These are phyloP conservation scores for Cordyceps cicadae DNA, from an alignment of 2,329 filamentous ascomycete genomes.

Conservation along the genomic window DNA sequence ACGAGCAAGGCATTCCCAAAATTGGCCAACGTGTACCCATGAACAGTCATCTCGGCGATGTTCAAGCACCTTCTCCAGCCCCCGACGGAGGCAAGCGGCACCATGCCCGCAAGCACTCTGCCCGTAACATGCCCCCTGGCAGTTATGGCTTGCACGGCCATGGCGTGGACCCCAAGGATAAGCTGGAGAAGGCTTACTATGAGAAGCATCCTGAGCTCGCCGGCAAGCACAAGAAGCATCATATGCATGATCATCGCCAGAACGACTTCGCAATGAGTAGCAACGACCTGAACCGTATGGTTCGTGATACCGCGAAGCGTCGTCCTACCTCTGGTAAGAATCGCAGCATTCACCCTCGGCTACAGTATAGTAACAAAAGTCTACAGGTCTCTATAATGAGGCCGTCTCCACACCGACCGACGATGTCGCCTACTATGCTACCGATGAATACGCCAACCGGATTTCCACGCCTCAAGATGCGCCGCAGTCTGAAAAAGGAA, in stretches of 20 bases:
- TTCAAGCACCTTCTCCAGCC: slow-evolving; percentile 79
- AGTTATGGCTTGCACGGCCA: slow-evolving; percentile 93
- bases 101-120: slow-evolving; percentile 67
- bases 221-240: slow-evolving; percentile 60
- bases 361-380: slow-evolving; percentile 18
- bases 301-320: slow-evolving; percentile 57
- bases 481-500: slow-evolving; percentile 15
- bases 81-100: slow-evolving; percentile 37
- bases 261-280: slow-evolving; percentile 79
- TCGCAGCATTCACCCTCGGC: background rate
- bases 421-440: slow-evolving; percentile 80
- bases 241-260: slow-evolving; percentile 44
- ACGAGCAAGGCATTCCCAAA: slow-evolving; percentile 83
- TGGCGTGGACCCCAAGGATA: slow-evolving; percentile 65
- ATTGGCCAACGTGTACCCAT: slow-evolving; percentile 91
- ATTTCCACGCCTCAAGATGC: slow-evolving; percentile 59
- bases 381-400: slow-evolving; percentile 53
- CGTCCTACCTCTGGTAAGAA: slow-evolving; percentile 20
- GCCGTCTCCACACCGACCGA: slow-evolving; percentile 74
- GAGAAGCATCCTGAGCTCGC: slow-evolving; percentile 79
- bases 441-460: slow-evolving; percentile 73
- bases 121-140: slow-evolving; percentile 64
- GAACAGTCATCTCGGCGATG: slow-evolving; percentile 85
- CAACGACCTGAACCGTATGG: slow-evolving; percentile 83
- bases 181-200: slow-evolving; percentile 86